Evolutionary conservation across 1,284 basidiomycete species (phyloP).

Genomic region (Malassezia japonica): DNA sequence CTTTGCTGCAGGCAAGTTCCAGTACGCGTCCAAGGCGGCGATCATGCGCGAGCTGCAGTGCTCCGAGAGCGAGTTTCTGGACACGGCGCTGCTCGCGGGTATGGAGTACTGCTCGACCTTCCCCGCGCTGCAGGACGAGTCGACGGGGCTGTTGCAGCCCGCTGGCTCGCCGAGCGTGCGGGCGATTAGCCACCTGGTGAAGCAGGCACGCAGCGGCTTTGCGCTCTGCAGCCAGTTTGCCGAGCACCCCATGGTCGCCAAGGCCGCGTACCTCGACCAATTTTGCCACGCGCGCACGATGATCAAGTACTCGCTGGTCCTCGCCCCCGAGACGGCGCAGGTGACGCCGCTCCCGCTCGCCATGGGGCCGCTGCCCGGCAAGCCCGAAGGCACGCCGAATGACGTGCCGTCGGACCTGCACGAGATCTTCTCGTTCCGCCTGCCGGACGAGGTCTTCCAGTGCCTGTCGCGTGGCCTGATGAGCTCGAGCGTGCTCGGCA

Average conservation of each 20-base stretch:
- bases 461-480: slow-evolving; percentile 87
- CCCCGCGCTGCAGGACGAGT: slow-evolving; percentile 62
- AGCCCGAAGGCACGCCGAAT: slow-evolving; percentile 42
- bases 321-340: slow-evolving; percentile 73
- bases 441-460: slow-evolving; percentile 94
- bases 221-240: slow-evolving; percentile 33
- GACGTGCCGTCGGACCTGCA: slow-evolving; percentile 86
- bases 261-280: slow-evolving; percentile 68
- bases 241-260: slow-evolving; percentile 61
- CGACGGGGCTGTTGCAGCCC: slow-evolving; percentile 22
- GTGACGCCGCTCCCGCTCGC: slow-evolving; percentile 80
- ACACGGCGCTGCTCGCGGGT: slow-evolving; percentile 81
- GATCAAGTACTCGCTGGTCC: slow-evolving; percentile 82
- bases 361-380: slow-evolving; percentile 49
- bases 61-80: slow-evolving; percentile 83
- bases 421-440: slow-evolving; percentile 84
- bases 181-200: slow-evolving; percentile 50
- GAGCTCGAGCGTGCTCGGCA: slow-evolving; percentile 74
- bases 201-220: slow-evolving; percentile 36
- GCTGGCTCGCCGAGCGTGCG: slow-evolving; percentile 30
- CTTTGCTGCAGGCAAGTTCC: slow-evolving; percentile 54
- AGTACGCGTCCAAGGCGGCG: slow-evolving; percentile 69
- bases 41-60: slow-evolving; percentile 68
- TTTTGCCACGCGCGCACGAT: slow-evolving; percentile 83
- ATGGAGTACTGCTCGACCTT: slow-evolving; percentile 73